Conservation (phyloP, 805 yeast genomes). For the Scheffersomyces stipitis region DNA sequence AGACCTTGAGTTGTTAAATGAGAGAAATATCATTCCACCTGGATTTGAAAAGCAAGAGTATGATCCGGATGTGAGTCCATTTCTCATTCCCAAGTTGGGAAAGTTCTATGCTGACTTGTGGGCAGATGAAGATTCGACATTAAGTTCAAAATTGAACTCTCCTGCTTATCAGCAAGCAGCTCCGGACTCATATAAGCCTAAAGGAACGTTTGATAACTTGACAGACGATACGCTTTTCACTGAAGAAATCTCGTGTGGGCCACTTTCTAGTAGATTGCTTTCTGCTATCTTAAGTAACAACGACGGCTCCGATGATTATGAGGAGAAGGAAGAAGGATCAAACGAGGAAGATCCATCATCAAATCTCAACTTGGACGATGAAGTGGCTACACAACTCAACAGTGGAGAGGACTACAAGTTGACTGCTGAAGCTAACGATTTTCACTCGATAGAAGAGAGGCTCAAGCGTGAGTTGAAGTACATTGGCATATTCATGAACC, state of each 20-base stretch:
- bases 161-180: slow-evolving; percentile 46
- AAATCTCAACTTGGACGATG: slow-evolving; percentile 24
- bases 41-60: slow-evolving; percentile 46
- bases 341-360: slow-evolving; percentile 11
- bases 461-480: slow-evolving; percentile 83
- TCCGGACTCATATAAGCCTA: slow-evolving; percentile 50
- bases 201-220: slow-evolving; percentile 56
- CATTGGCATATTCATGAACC: slow-evolving; percentile 83
- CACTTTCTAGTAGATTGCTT: slow-evolving; percentile 77
- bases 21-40: slow-evolving; percentile 58
- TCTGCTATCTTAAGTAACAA: slow-evolving; percentile 69
- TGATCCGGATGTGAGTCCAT: slow-evolving; percentile 71
- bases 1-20: slow-evolving; percentile 71
- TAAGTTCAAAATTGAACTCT: slow-evolving; percentile 45
- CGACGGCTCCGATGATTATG: slow-evolving; percentile 16
- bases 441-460: slow-evolving; percentile 80
- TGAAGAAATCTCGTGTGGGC: slow-evolving; percentile 85
- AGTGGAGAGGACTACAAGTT: slow-evolving; percentile 36
- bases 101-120: slow-evolving; percentile 79
- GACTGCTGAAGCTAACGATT: slow-evolving; percentile 59
- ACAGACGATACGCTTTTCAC: slow-evolving; percentile 65
- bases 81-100: slow-evolving; percentile 81
- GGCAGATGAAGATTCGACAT: slow-evolving; percentile 73
- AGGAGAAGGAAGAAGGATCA: slow-evolving; percentile 12
- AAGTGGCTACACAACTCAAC: slow-evolving; percentile 36